phyloP scores from a whole-genome alignment of 768 basidiomycete genomes.

The Tylopilus rubrobrunneus region DNA sequence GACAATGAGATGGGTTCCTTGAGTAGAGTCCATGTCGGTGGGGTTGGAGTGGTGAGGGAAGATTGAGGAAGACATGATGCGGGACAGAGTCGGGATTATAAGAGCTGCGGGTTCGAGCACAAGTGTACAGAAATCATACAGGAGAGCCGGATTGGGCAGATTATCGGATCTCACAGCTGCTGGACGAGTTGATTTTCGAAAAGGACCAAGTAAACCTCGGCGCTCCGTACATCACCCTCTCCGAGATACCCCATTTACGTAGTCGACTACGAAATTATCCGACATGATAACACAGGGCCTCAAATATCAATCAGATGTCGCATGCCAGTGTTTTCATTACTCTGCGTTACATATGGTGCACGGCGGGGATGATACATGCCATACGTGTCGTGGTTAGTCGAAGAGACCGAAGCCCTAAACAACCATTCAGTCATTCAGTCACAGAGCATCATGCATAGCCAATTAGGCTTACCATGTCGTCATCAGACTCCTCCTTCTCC shows the following conservation, averaged over 20 bases:
- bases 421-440: slow-evolving; percentile 8
- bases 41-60: slow-evolving; percentile 26
- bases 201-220: background rate
- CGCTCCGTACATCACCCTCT: background rate
- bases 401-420: slow-evolving; percentile 89
- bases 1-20: slow-evolving; percentile 79
- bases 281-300: background rate
- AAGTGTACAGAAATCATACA: slow-evolving; percentile 19
- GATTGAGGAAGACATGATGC: slow-evolving; percentile 25
- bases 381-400: slow-evolving; percentile 47
- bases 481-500: slow-evolving; percentile 83
- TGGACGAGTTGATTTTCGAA: background rate
- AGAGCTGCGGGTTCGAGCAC: slow-evolving; percentile 19
- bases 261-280: background rate
- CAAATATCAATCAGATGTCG: slow-evolving; percentile 2
- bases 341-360: slow-evolving; percentile 22
- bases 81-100: slow-evolving; percentile 21
- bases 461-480: slow-evolving; percentile 68
- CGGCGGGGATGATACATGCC: slow-evolving; percentile 11
- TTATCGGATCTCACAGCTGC: slow-evolving; percentile 26
- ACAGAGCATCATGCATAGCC: background rate
- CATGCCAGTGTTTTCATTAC: slow-evolving; percentile 12
- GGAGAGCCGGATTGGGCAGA: slow-evolving; percentile 28
- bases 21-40: slow-evolving; percentile 43
- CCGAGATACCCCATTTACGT: slow-evolving; percentile 7